Evolutionary conservation across 1,284 basidiomycete species (phyloP), one percentile per base, ranked within the genome.

Genomic region (Exsudoporus floridanus): DNA sequence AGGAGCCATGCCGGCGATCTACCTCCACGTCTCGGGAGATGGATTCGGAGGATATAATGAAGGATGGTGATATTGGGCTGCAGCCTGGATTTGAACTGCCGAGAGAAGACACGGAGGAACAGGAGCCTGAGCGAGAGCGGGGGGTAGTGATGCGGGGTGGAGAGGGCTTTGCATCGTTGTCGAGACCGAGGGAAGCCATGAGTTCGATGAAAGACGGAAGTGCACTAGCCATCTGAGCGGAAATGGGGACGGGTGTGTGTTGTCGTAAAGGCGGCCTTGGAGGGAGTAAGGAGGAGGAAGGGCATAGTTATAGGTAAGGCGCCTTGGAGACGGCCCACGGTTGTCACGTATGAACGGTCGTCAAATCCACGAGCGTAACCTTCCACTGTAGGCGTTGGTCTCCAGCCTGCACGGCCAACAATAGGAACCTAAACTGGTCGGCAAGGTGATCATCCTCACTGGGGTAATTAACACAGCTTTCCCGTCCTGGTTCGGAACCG

Each of bases 191-290:
- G 56, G 88, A 81, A 57, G 82, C 80, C 87, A 91, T 89, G 69
- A 91, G 85, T 73, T 90, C 83, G 55, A 89, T 83, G 69, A 91
- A 91, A 54, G 88, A 90, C 65, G 88, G 88, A 64, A 91, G 84
- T 64, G 86, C 73, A 61, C 61, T 52, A 33, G 84, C 77, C 80
- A 83, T 86, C 50, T 55, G 48, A 47, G 52, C 50, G 67, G 61
- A 70, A 58, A 60, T 57, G 54, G 43, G 46, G 54, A 52, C 23
- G 50, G 44, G 45, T 37, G 45, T 47, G 44, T 23, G 49, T 63
- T 65, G 68, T 63, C 60, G 60, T 55, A 65, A 66, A 69, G 55
- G 64, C 67, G 67, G 70, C 67, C 53, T 75, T 77, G 75, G 72
- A 72, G 71, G 66, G 65, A 41, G 54, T 55, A 57, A 44, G 19